Evolutionary conservation across 2,329 filamentous ascomycete genomes (phyloP).

Genomic region (Myriangium duriaei): DNA sequence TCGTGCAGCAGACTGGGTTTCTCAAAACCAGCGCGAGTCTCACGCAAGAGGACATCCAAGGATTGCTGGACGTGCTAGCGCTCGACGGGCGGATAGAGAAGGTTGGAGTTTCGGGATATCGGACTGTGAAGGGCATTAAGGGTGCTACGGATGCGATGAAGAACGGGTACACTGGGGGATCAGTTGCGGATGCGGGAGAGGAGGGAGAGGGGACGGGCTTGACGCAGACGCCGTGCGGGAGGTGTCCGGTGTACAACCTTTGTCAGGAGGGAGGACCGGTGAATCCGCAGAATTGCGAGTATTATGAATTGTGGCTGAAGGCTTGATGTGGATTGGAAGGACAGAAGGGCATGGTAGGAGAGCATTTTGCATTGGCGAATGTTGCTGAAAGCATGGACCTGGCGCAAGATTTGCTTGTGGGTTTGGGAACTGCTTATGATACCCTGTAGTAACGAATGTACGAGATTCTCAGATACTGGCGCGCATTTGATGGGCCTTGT

Average conservation of each 20-base stretch:
- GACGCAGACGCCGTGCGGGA: constrained; percentile 80
- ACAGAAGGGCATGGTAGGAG: no score
- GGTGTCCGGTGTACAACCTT: constrained; percentile 84
- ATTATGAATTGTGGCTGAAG: constrained; percentile 74
- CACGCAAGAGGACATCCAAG: constrained; percentile 62
- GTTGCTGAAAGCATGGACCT: no score
- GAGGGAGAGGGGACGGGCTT: constrained; percentile 54
- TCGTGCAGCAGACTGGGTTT: constrained; percentile 56
- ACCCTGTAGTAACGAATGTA: no score
- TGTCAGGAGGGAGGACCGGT: constrained; percentile 87
- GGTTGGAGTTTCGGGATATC: constrained; percentile 36
- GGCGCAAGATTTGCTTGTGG: no score
- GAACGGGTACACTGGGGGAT: constrained; percentile 11
- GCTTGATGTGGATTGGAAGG: constrained; percentile 11
- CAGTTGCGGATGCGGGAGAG: constrained; percentile 24
- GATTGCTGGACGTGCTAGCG: constrained; percentile 76
- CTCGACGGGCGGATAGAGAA: constrained; percentile 76
- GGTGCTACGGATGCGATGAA: constrained; percentile 13
- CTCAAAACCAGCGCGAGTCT: constrained; percentile 49
- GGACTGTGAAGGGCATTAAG: constrained; percentile 27
- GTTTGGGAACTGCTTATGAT: no score
- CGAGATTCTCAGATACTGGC: no score
- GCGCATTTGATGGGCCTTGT: no score
- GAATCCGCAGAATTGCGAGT: constrained; percentile 78
- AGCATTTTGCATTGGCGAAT: no score